Conservation (phyloP, 306 rosid genomes). For the Pterocarpus macrocarpus region DNA sequence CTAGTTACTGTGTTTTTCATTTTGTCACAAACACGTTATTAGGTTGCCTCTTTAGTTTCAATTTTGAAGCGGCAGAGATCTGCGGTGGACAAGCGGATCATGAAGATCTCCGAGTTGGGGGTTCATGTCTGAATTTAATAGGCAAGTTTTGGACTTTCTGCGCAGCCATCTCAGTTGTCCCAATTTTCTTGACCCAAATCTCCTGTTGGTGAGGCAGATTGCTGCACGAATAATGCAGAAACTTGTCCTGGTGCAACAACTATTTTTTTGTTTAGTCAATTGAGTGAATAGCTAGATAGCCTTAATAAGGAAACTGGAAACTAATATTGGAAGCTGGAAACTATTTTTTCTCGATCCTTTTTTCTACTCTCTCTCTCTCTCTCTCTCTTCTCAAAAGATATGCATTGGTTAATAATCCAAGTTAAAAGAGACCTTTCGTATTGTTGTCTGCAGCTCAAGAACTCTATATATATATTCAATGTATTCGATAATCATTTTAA, state of each 20-base stretch:
- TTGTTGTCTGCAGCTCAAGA: slow-evolving; percentile 4
- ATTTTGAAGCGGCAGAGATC: slow-evolving; percentile 66
- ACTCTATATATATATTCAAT: no score
- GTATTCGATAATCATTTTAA: no score
- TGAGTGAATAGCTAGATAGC: neutral
- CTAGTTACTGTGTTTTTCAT: slow-evolving; percentile 28
- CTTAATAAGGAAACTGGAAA: slow-evolving; percentile 25
- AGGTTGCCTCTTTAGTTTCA: slow-evolving; percentile 85
- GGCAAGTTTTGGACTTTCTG: slow-evolving; percentile 22
- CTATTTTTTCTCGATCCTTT: no score
- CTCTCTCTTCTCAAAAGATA: no score
- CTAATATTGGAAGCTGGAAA: neutral
- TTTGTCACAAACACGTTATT: slow-evolving; percentile 36
- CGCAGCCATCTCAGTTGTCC: slow-evolving; percentile 16
- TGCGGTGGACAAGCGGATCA: slow-evolving; percentile 64
- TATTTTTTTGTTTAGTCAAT: slow-evolving; percentile 2
- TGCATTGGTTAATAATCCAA: neutral
- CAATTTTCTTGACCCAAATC: slow-evolving; percentile 32
- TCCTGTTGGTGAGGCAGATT: slow-evolving; percentile 22
- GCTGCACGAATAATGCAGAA: slow-evolving; percentile 22
- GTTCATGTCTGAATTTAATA: slow-evolving; percentile 61
- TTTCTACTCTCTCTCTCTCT: no score
- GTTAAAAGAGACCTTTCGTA: neutral
- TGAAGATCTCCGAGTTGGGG: slow-evolving; percentile 85
- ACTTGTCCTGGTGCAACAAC: slow-evolving; percentile 30